phyloP scores from a whole-genome alignment of 495 filamentous ascomycete genomes.

The Chaetomium fimeti region DNA sequence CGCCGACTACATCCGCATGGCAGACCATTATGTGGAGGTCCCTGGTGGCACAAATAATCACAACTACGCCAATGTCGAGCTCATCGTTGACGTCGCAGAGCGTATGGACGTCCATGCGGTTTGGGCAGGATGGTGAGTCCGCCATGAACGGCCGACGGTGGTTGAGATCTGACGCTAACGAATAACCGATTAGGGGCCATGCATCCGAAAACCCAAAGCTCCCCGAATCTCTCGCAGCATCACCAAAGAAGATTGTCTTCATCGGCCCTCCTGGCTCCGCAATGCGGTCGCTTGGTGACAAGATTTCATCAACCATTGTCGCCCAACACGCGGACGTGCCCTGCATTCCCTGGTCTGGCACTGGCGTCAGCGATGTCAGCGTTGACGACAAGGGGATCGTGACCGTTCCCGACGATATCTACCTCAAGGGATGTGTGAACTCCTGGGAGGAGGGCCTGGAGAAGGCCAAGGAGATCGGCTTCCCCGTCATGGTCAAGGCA shows the following conservation, averaged over 20 bases:
- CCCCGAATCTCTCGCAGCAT: constrained; percentile 91
- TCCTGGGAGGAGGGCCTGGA: constrained; percentile 84
- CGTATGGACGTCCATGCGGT: constrained; percentile 97
- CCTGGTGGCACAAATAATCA: constrained; percentile 99
- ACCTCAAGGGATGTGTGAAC: constrained; percentile 85
- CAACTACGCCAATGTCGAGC: constrained; percentile 99
- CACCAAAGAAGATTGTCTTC: constrained; percentile 97
- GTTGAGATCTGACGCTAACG: constrained; percentile 8
- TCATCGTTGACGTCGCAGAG: constrained; percentile 99
- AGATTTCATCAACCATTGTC: constrained; percentile 99
- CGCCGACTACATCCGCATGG: constrained; percentile 99
- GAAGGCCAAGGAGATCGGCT: constrained; percentile 87
- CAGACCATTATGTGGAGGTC: constrained; percentile 97
- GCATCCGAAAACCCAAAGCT: constrained; percentile 98
- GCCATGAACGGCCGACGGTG: no score
- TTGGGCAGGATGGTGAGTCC: constrained; percentile 94
- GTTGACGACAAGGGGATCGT: constrained; percentile 84
- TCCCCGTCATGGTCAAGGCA: constrained; percentile 99
- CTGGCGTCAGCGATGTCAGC: constrained; percentile 77
- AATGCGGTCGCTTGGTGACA: constrained; percentile 98
- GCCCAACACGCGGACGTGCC: constrained; percentile 96
- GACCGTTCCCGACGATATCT: constrained; percentile 82
- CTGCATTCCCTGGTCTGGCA: constrained; percentile 98
- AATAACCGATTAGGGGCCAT: constrained; percentile 69
- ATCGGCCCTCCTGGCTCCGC: constrained; percentile 97